Base-by-base conservation (phyloP, 768 basidiomycete genomes). In the Lactarius akahatsu region DNA sequence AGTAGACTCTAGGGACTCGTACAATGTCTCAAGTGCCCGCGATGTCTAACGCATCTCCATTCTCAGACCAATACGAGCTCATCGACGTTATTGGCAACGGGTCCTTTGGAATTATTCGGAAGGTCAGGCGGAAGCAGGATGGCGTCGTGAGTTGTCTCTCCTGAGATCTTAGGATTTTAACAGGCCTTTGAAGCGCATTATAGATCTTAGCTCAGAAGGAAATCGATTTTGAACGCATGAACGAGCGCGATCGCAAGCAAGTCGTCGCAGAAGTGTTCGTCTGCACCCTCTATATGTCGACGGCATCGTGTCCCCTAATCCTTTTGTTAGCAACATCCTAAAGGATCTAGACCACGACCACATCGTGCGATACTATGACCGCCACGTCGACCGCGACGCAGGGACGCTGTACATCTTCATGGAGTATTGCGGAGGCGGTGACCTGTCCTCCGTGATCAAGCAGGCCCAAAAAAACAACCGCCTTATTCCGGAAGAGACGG, bases 401-500 rank as follows among this genome's bases (percentile, higher is more conserved):
- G 94, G 94, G 26, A 91, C 95, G 64, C 85, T 98, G 54, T 98
- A 98, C 76, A 98, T 99, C 68, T 82, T 98, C 71, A 99, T 98
- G 97, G 97, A 99, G 79, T 98, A 94, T 76, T 99, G 97, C 74
- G 95, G 94, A 5, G 96, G 95, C 26, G 97, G 97, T 15, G 97
- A 99, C 79, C 84, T 99, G 62, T 92, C 92, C 1, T 80, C 84
- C 41, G 78, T 97, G 73, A 97, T 98, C 76, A 92, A 93, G 73
- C 88, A 87, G 68, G 85, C 91, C 1, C 76, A 80, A 67, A 88
- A 86, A 73, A 80, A 85, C 63, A 85, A 83, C 66, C 83, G 90
- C 61, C 85, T 86, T 2, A 86, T 98, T 61, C 84, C 93, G 1
- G 97, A 99, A 78, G 95, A 97, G 68, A 90, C 90, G 8, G 86